phyloP scores from a whole-genome alignment of 306 rosid genomes.

The Pyrus betulifolia region DNA sequence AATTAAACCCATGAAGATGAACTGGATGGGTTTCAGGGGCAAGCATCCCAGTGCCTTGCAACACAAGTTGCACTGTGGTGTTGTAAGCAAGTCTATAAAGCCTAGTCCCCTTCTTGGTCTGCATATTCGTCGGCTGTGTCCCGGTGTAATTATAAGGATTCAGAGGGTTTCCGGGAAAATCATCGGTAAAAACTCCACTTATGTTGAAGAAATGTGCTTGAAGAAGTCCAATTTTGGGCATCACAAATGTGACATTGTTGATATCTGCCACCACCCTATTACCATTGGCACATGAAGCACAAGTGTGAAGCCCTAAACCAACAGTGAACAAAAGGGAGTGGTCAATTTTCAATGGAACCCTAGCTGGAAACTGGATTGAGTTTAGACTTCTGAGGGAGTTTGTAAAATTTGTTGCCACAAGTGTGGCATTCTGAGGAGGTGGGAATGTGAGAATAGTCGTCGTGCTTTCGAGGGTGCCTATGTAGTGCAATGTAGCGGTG shows the following conservation, averaged over 20 bases:
- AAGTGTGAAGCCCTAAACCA: constrained; percentile 67
- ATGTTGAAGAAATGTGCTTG: constrained; percentile 79
- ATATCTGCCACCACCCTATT: constrained; percentile 58
- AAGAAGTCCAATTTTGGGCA: constrained; percentile 69
- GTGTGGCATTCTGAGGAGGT: constrained; percentile 58
- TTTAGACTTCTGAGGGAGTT: constrained; percentile 59
- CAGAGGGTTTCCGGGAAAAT: constrained; percentile 61
- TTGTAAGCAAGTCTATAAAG: constrained; percentile 66
- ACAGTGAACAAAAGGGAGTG: constrained; percentile 71
- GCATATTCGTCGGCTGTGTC: constrained; percentile 42
- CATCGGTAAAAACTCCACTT: constrained; percentile 67
- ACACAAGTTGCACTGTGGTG: constrained; percentile 63
- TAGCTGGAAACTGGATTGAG: constrained; percentile 49
- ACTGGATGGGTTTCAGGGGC: constrained; percentile 79
- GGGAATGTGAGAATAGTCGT: constrained; percentile 41
- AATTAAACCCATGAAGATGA: constrained; percentile 81
- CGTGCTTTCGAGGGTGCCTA: constrained; percentile 29
- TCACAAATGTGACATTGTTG: constrained; percentile 68
- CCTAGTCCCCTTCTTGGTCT: constrained; percentile 56
- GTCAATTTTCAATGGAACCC: constrained; percentile 56
- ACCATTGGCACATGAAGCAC: constrained; percentile 45
- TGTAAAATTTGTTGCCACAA: constrained; percentile 37
- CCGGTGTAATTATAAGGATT: constrained; percentile 54
- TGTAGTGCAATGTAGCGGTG: constrained; percentile 55
- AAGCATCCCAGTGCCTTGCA: constrained; percentile 80